phyloP scores from a whole-genome alignment of 495 filamentous ascomycete genomes.

The Darksidea phi region DNA sequence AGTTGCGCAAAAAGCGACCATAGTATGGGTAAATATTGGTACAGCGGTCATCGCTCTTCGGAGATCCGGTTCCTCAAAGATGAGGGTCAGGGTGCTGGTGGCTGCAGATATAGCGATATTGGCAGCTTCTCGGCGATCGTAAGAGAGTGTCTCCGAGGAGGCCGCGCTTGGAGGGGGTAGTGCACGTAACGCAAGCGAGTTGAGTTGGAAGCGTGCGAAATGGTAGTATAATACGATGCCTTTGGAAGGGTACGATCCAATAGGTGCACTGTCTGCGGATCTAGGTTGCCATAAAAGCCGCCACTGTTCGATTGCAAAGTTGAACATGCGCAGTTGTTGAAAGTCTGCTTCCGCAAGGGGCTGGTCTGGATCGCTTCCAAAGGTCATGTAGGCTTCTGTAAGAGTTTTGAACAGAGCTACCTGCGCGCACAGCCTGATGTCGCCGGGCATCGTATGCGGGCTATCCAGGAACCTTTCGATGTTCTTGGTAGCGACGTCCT shows the following conservation, averaged over 20 bases:
- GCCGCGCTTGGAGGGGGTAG: slow-evolving; percentile 50
- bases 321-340: slow-evolving; percentile 52
- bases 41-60: slow-evolving; percentile 48
- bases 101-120: slow-evolving; percentile 59
- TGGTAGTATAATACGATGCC: slow-evolving; percentile 61
- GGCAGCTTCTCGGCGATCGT: slow-evolving; percentile 55
- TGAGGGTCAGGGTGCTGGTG: slow-evolving; percentile 55
- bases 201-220: slow-evolving; percentile 61
- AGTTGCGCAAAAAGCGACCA: slow-evolving; percentile 60
- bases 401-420: slow-evolving; percentile 59
- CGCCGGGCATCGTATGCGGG: slow-evolving; percentile 28
- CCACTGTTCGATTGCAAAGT: slow-evolving; percentile 59
- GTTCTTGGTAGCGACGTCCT: slow-evolving; percentile 8
- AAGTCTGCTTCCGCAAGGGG: slow-evolving; percentile 56
- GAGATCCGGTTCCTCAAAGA: slow-evolving; percentile 57
- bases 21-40: slow-evolving; percentile 53
- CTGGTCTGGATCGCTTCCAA: slow-evolving; percentile 57
- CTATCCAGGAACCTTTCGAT: slow-evolving; percentile 7
- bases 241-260: slow-evolving; percentile 59
- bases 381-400: slow-evolving; percentile 57
- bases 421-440: slow-evolving; percentile 56
- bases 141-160: slow-evolving; percentile 48
- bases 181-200: slow-evolving; percentile 57
- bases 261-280: slow-evolving; percentile 42
- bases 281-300: slow-evolving; percentile 56